These are phyloP conservation scores for Amaranthus hypochondriacus DNA, from an alignment of 148 eudicot species.

Conservation along the genomic window DNA sequence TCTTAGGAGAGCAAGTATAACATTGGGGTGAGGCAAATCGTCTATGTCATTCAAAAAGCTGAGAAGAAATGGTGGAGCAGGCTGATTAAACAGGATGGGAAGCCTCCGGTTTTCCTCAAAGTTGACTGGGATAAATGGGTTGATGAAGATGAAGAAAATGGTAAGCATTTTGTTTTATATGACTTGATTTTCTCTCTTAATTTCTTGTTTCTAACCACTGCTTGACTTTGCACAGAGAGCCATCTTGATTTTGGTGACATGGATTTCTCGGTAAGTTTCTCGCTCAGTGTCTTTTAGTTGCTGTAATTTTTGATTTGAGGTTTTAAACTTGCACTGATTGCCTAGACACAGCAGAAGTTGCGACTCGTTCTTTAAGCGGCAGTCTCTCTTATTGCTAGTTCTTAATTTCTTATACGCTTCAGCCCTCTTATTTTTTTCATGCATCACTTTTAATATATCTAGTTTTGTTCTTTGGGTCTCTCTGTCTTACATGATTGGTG, in stretches of 20 bases:
- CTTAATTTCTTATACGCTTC: no score
- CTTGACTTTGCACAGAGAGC: conserved; percentile 31
- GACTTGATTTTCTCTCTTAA: not conserved
- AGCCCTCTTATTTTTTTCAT: not conserved
- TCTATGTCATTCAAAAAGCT: conserved; percentile 54
- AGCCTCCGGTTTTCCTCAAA: conserved; percentile 57
- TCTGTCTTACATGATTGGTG: no score
- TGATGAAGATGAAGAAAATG: conserved; percentile 75
- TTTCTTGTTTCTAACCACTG: not conserved
- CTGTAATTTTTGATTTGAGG: not conserved
- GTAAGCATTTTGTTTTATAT: conserved; percentile 20
- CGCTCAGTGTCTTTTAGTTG: not conserved
- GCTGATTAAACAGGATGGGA: conserved; percentile 60
- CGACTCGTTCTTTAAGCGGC: not conserved
- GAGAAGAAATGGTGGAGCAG: conserved; percentile 83
- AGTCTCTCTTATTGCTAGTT: not conserved
- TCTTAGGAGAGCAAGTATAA: conserved; percentile 65
- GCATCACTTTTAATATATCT: no score
- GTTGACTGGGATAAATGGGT: conserved; percentile 94
- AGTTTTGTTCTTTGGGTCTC: no score
- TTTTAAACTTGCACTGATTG: not conserved
- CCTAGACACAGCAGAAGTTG: not conserved
- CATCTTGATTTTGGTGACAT: conserved; percentile 43
- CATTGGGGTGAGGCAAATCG: conserved; percentile 50
- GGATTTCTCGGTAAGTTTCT: conserved; percentile 60